Conservation (phyloP, 2,329 filamentous ascomycete genomes). For the Parastagonospora nodorum region DNA sequence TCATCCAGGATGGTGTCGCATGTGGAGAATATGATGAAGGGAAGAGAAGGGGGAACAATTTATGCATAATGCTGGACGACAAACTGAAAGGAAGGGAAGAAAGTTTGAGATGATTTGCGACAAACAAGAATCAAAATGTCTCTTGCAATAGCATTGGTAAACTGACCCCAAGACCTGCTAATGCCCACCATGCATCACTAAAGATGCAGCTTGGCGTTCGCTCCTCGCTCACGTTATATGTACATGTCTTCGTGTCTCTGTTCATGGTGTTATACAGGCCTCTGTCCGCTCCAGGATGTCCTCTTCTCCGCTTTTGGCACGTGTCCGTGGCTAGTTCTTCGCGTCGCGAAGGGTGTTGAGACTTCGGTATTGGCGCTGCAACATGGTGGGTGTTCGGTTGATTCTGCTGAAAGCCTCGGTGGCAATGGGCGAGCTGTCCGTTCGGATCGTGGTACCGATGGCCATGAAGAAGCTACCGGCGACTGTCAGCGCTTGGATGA, state of each 20-base stretch:
- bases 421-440: conserved; percentile 79
- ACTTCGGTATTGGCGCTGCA: conserved; percentile 50
- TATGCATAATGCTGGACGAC: no score
- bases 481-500: conserved; percentile 18
- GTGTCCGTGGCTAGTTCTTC: conserved; percentile 29
- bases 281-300: conserved; percentile 3
- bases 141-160: not conserved
- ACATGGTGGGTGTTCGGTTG: conserved; percentile 71
- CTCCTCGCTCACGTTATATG: conserved; percentile 7
- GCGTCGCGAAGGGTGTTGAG: conserved; percentile 28
- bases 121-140: no score
- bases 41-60: no score
- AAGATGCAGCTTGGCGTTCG: not conserved
- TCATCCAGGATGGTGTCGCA: conserved; percentile 30
- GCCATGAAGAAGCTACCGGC: conserved; percentile 87
- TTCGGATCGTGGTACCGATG: conserved; percentile 94
- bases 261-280: conserved; percentile 23
- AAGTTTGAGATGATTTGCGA: not conserved
- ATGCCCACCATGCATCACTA: not conserved
- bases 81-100: not conserved
- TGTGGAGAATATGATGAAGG: no score
- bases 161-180: not conserved
- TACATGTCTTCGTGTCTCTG: conserved; percentile 12
- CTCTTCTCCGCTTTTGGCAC: not conserved
- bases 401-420: conserved; percentile 77